Conservation (phyloP, 345 rosid species). For the Euphorbia tirucalli region DNA sequence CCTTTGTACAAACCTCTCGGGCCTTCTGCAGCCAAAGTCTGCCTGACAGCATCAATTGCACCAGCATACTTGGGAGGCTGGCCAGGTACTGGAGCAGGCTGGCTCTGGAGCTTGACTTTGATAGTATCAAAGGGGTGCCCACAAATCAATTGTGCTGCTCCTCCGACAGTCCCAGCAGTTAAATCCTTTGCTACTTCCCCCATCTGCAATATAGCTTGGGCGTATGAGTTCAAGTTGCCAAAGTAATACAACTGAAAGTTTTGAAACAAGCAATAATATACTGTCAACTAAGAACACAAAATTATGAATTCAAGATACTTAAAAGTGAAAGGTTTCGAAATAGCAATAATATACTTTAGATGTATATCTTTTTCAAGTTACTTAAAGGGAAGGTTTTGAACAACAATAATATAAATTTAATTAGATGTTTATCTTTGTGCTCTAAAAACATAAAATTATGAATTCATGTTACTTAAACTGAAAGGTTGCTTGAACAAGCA, state of each 20-base stretch:
- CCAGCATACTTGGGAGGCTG: slow-evolving; percentile 70
- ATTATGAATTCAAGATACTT: too few species aligned
- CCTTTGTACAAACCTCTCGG: slow-evolving; percentile 93
- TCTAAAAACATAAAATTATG: too few species aligned
- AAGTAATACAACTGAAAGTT: neutral
- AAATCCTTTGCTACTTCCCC: slow-evolving; percentile 86
- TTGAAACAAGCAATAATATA: neutral
- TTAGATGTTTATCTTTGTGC: too few species aligned
- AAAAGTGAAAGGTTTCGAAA: too few species aligned
- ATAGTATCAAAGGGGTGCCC: slow-evolving; percentile 99
- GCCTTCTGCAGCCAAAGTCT: slow-evolving; percentile 90
- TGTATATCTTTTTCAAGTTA: too few species aligned
- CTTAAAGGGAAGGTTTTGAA: too few species aligned
- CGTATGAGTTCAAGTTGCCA: neutral
- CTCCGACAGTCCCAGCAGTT: slow-evolving; percentile 89
- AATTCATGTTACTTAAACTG: too few species aligned
- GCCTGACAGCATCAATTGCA: slow-evolving; percentile 84
- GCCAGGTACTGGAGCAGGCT: slow-evolving; percentile 76
- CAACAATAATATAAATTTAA: too few species aligned
- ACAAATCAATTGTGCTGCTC: slow-evolving; percentile 78
- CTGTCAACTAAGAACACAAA: too few species aligned
- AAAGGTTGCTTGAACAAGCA: too few species aligned
- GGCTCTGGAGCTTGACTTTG: slow-evolving; percentile 99
- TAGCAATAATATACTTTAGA: too few species aligned
- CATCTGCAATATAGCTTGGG: slow-evolving; percentile 48